Conservation (phyloP, 345 rosid species). For the Populus alba region DNA sequence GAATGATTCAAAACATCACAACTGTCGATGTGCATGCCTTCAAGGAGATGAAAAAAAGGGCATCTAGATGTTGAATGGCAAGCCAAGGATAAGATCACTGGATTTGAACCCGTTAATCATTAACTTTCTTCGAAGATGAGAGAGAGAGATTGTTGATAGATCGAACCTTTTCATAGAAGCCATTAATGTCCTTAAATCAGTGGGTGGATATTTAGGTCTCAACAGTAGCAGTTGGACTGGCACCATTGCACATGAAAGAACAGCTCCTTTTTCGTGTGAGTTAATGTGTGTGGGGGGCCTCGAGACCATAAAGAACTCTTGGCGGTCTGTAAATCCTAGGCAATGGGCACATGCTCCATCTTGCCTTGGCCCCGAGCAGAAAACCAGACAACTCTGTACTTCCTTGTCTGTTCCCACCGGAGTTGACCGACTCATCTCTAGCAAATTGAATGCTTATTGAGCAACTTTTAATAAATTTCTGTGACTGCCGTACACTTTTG, state of each 20-base stretch:
- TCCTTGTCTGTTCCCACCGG: neutral
- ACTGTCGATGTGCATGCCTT: slow-evolving; percentile 5
- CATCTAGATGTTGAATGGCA: neutral
- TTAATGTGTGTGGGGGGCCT: neutral
- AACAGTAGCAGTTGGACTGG: neutral
- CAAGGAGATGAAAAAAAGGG: neutral
- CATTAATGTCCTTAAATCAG: neutral
- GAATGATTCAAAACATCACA: neutral
- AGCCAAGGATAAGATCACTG: too few species aligned
- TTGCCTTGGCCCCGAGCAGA: neutral
- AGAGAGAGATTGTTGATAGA: neutral
- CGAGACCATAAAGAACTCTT: neutral
- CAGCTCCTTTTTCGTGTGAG: neutral
- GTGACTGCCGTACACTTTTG: neutral
- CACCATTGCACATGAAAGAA: neutral
- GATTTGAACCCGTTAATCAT: too few species aligned
- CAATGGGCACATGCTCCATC: neutral
- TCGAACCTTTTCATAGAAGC: neutral
- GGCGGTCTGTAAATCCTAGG: neutral
- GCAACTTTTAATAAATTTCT: neutral
- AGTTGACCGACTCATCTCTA: neutral
- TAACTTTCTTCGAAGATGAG: too few species aligned
- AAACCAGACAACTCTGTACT: neutral
- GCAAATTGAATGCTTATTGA: too few species aligned
- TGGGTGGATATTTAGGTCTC: neutral